Evolutionary conservation across 176 grass and related monocot genomes (phyloP).

Genomic region (Otatea glauca): DNA sequence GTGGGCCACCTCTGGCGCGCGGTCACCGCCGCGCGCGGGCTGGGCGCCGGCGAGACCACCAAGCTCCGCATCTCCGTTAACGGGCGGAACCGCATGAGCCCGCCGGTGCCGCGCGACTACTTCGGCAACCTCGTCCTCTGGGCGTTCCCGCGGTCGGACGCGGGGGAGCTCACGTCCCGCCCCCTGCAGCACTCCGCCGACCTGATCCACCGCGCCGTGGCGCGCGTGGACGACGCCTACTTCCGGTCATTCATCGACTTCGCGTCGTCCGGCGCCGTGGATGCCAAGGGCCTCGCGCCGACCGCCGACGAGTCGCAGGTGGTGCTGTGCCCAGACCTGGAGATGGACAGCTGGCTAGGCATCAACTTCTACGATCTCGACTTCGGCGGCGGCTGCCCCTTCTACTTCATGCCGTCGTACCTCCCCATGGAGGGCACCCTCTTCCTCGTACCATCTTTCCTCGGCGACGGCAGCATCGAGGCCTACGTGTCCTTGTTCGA

Average conservation of each 20-base stretch:
- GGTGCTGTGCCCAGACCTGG: constrained; percentile 44
- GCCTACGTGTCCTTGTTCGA: constrained; percentile 27
- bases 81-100: constrained; percentile 44
- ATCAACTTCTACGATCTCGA: constrained; percentile 46
- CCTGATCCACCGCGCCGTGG: constrained; percentile 36
- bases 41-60: constrained; percentile 20
- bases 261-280: constrained; percentile 34
- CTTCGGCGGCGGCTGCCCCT: constrained; percentile 36
- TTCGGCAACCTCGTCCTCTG: constrained; percentile 59
- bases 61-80: constrained; percentile 46
- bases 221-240: constrained; percentile 32
- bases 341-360: constrained; percentile 53
- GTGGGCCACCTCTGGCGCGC: constrained; percentile 63
- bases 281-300: constrained; percentile 38
- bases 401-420: constrained; percentile 34
- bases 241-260: constrained; percentile 44
- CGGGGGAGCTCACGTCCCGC: constrained; percentile 28
- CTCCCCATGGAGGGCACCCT: constrained; percentile 28
- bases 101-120: constrained; percentile 37
- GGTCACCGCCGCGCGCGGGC: constrained; percentile 39
- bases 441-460: constrained; percentile 29
- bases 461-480: constrained; percentile 25
- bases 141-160: constrained; percentile 36
- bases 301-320: constrained; percentile 31
- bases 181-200: neutral